Percentiles rank a stretch among this genome's conserved stretches.
These are phyloP conservation scores for Jamesozyma spencerorum DNA, from an alignment of 805 yeast species.

Conservation along the genomic window DNA sequence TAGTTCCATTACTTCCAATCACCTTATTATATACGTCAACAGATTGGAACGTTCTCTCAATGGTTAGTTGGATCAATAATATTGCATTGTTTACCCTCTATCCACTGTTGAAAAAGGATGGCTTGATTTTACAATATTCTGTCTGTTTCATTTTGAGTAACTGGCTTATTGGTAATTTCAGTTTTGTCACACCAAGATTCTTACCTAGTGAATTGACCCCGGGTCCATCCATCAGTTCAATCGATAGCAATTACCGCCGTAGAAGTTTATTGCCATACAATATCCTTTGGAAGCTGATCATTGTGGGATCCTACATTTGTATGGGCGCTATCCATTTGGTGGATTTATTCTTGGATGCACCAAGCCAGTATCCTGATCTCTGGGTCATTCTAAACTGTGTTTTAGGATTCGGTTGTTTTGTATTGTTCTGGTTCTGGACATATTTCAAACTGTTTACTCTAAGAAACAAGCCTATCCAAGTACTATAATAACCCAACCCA, in stretches of 20 bases:
- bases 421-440: slow-evolving; percentile 75
- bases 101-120: slow-evolving; percentile 77
- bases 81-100: slow-evolving; percentile 77
- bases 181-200: slow-evolving; percentile 41
- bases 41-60: slow-evolving; percentile 52
- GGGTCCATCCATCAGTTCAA: slow-evolving; percentile 34
- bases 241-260: slow-evolving; percentile 28
- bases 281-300: slow-evolving; percentile 41
- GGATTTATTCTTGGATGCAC: slow-evolving; percentile 46
- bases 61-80: slow-evolving; percentile 82
- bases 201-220: slow-evolving; percentile 36
- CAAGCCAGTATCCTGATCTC: slow-evolving; percentile 64
- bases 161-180: slow-evolving; percentile 66
- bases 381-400: slow-evolving; percentile 74
- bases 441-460: slow-evolving; percentile 42
- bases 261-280: slow-evolving; percentile 41
- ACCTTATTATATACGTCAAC: slow-evolving; percentile 50
- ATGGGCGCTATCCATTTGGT: slow-evolving; percentile 43
- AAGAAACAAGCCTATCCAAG: slow-evolving; percentile 21
- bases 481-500: slow-evolving; percentile 10
- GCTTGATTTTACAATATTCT: slow-evolving; percentile 60
- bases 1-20: slow-evolving; percentile 81
- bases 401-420: slow-evolving; percentile 67
- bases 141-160: slow-evolving; percentile 56
- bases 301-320: slow-evolving; percentile 44